Conservation (phyloP, 2,329 filamentous ascomycete species). For the Apiospora marii region DNA sequence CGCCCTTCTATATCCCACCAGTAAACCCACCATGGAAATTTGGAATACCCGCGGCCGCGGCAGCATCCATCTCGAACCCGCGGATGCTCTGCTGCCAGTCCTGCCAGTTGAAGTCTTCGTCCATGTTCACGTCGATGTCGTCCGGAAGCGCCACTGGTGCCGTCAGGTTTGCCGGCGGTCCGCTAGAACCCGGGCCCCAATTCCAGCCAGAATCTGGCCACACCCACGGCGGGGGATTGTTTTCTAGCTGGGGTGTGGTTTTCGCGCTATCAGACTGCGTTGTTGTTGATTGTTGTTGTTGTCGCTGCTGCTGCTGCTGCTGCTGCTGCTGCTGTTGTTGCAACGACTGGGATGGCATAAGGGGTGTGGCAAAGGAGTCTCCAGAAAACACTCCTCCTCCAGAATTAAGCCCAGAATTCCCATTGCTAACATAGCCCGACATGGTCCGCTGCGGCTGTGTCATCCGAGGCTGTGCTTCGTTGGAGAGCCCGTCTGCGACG, state of each 20-base stretch:
- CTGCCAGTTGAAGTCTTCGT: slow-evolving; percentile 57
- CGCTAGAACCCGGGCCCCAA: slow-evolving; percentile 1
- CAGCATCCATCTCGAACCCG: slow-evolving; percentile 46
- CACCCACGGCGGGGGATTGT: slow-evolving; percentile 50
- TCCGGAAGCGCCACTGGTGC: slow-evolving; percentile 30
- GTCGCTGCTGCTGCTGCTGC: slow-evolving; percentile 27
- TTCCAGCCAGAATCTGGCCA: slow-evolving; percentile 46
- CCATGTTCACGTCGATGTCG: slow-evolving; percentile 43
- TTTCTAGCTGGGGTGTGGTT: slow-evolving; percentile 33
- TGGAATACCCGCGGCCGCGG: slow-evolving; percentile 35
- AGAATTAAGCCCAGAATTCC: not conserved
- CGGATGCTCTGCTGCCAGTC: slow-evolving; percentile 55
- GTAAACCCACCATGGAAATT: slow-evolving; percentile 17
- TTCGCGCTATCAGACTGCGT: not conserved
- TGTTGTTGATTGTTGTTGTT: not conserved
- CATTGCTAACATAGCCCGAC: not conserved
- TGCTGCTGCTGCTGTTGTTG: slow-evolving; percentile 26
- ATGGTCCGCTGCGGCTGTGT: not conserved
- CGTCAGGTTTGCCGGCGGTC: not conserved
- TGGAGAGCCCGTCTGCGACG: not conserved
- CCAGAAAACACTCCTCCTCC: not conserved
- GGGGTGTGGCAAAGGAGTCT: not conserved
- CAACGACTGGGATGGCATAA: slow-evolving; percentile 23
- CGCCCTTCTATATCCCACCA: not conserved
- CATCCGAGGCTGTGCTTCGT: not conserved